These are phyloP conservation scores for Truncatella angustata DNA, from an alignment of 2,329 filamentous ascomycete genomes.

Conservation along the genomic window DNA sequence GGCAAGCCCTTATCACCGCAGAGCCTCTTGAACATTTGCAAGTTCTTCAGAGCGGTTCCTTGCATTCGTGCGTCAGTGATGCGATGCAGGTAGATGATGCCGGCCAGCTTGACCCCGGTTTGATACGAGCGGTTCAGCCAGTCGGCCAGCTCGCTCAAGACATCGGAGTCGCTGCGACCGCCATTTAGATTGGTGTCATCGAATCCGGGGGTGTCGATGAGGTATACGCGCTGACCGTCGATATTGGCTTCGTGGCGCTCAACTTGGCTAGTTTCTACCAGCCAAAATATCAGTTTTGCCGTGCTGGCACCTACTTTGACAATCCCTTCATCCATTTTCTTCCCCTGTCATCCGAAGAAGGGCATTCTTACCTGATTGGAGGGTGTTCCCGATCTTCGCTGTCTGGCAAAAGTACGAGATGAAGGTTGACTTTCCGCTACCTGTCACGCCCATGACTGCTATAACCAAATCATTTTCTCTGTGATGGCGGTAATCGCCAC, in stretches of 20 bases:
- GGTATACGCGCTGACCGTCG: background rate
- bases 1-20: constrained; percentile 37
- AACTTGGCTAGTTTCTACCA: no score
- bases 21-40: constrained; percentile 43
- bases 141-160: constrained; percentile 39
- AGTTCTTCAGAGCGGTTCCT: constrained; percentile 36
- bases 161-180: constrained; percentile 41
- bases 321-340: no score
- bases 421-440: background rate
- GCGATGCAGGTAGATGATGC: constrained; percentile 44
- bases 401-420: background rate
- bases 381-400: background rate
- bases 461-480: background rate
- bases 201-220: constrained; percentile 46
- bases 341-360: background rate
- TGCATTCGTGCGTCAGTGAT: constrained; percentile 41
- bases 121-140: constrained; percentile 33
- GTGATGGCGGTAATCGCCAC: no score
- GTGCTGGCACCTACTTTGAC: no score
- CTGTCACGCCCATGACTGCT: background rate
- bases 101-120: constrained; percentile 32
- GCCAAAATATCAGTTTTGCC: no score
- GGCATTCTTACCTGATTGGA: background rate
- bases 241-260: no score
- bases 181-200: constrained; percentile 37